phyloP scores from a whole-genome alignment of 805 yeast genomes.

The Saccharomycopsis amapae region DNA sequence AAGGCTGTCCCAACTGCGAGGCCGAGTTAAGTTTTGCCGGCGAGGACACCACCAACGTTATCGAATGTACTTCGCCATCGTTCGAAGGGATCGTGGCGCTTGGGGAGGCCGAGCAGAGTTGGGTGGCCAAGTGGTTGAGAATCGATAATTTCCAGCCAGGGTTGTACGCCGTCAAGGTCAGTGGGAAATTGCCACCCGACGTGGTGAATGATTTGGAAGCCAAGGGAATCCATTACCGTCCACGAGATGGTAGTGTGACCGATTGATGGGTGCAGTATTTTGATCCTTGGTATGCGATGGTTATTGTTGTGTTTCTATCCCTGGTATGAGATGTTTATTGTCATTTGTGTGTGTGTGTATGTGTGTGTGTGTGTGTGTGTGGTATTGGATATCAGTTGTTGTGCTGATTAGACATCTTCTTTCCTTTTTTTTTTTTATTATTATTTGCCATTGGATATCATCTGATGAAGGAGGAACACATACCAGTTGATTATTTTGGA shows the following conservation, averaged over 20 bases:
- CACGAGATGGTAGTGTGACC: conserved; percentile 86
- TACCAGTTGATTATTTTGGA: no score
- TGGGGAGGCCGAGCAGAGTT: conserved; percentile 75
- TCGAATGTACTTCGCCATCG: conserved; percentile 92
- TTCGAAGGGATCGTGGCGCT: conserved; percentile 93
- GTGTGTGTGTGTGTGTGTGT: no score
- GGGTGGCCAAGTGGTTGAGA: conserved; percentile 97
- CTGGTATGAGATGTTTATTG: no score
- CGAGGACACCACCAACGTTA: conserved; percentile 76
- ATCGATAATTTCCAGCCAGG: conserved; percentile 86
- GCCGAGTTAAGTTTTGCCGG: conserved; percentile 68
- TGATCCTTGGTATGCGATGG: no score
- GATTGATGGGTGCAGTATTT: no score
- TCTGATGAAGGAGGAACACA: no score
- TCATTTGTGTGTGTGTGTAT: no score
- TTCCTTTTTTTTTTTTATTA: no score
- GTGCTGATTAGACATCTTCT: no score
- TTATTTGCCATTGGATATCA: no score
- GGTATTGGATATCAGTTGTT: no score
- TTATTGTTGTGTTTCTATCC: no score
- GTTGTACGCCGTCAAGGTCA: conserved; percentile 86
- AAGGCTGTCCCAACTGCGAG: conserved; percentile 97
- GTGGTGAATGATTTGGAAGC: conserved; percentile 63
- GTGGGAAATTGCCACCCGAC: conserved; percentile 86
- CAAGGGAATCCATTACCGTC: conserved; percentile 79